Percentiles rank a stretch among this genome's conserved stretches.
phyloP scores from a whole-genome alignment of 2,329 filamentous ascomycete species.

The Macroventuria anomochaeta region DNA sequence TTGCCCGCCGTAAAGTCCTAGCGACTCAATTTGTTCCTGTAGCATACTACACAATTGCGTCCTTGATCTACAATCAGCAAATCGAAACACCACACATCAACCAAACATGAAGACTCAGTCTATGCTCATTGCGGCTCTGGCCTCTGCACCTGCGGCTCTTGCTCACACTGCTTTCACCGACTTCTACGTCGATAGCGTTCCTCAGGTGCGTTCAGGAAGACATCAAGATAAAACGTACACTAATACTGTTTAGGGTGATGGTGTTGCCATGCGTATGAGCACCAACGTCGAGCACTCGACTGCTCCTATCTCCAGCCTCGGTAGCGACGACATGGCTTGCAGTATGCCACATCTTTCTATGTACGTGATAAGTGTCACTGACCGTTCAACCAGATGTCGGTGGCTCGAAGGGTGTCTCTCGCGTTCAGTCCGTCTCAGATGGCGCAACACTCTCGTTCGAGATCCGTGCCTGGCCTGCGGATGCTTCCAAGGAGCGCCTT shows the following conservation, averaged over 20 bases:
- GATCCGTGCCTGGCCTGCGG: conserved; percentile 68
- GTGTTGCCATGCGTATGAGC: conserved; percentile 73
- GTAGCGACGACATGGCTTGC: conserved; percentile 71
- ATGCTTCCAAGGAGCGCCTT: conserved; percentile 61
- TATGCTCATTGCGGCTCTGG: conserved; percentile 42
- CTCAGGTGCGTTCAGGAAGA: conserved; percentile 29
- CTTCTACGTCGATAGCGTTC: conserved; percentile 42
- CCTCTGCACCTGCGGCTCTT: conserved; percentile 39
- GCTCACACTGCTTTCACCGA: conserved; percentile 48
- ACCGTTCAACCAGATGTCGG: conserved; percentile 50
- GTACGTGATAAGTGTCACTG: conserved; percentile 8
- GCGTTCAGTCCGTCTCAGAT: conserved; percentile 55
- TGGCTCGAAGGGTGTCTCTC: conserved; percentile 57
- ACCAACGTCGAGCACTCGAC: conserved; percentile 60
- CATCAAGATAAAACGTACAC: neutral
- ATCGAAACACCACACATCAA: conserved; percentile 6
- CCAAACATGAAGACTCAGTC: conserved; percentile 46
- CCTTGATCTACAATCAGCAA: conserved; percentile 4
- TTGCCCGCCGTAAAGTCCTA: conserved; percentile 38
- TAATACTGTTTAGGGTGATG: conserved; percentile 65
- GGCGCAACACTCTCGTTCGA: conserved; percentile 69
- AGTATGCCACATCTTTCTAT: conserved; percentile 56
- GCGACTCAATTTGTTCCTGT: conserved; percentile 40
- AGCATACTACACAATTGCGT: conserved; percentile 27
- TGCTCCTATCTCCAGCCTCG: conserved; percentile 63